These are phyloP conservation scores for Beauveria rudraprayagi DNA, from an alignment of 2,329 filamentous ascomycete genomes.

Conservation along the genomic window DNA sequence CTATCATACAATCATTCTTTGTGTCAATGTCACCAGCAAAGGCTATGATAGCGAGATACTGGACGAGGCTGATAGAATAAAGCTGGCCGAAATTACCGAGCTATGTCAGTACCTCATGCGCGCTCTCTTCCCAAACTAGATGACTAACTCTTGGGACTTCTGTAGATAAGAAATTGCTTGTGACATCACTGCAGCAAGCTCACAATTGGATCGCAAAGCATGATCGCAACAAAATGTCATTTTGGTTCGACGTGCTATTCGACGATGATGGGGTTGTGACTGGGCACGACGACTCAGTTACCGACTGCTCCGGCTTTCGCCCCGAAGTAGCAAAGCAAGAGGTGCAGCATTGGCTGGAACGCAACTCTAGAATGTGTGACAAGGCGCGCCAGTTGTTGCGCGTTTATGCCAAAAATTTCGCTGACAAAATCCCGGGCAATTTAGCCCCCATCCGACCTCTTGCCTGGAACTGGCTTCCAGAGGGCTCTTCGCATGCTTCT, in stretches of 20 bases:
- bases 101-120: slow-evolving; percentile 41
- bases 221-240: slow-evolving; percentile 61
- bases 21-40: slow-evolving; percentile 59
- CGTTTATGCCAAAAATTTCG: slow-evolving; percentile 44
- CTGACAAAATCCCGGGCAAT: slow-evolving; percentile 40
- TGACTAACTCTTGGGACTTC: not conserved
- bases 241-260: slow-evolving; percentile 59
- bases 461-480: slow-evolving; percentile 49
- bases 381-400: slow-evolving; percentile 46
- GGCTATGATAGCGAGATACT: slow-evolving; percentile 57
- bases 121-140: not conserved
- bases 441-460: slow-evolving; percentile 43
- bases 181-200: slow-evolving; percentile 57
- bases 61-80: slow-evolving; percentile 48
- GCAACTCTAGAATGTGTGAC: slow-evolving; percentile 51
- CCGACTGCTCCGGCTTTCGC: slow-evolving; percentile 45
- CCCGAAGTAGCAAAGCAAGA: slow-evolving; percentile 51
- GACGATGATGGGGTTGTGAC: slow-evolving; percentile 44
- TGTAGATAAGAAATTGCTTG: slow-evolving; percentile 56
- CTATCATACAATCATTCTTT: slow-evolving; percentile 57
- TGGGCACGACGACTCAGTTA: slow-evolving; percentile 43
- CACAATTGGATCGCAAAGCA: slow-evolving; percentile 65
- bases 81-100: slow-evolving; percentile 56
- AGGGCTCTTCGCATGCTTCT: slow-evolving; percentile 23
- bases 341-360: slow-evolving; percentile 54